Evolutionary conservation across 2,329 filamentous ascomycete species (phyloP), one percentile per base, ranked within the genome.

Genomic region (Fusarium sulawesiense): DNA sequence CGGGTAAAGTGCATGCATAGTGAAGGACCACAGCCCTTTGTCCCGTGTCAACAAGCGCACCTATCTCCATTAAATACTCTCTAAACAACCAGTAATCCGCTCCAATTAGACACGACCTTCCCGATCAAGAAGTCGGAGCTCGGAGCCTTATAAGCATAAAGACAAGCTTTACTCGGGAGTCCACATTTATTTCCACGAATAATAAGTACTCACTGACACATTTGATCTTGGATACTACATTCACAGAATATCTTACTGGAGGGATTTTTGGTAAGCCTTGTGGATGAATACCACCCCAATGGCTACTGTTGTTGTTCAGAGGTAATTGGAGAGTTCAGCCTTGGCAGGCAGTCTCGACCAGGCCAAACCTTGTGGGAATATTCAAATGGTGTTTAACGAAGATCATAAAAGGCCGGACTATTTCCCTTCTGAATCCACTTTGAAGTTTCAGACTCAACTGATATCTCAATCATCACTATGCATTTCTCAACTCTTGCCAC

Each of bases 401-500:
- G 27, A 49, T 44, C 53, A 64, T 64, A 64, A 64, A 64, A 29
- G 3, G 8, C 14, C 6, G 6, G 3, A 10, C 9, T 18, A 34
- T 58, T 41, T 32, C 56, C 16, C 18, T 11, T 29, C 4, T 3
- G 10, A 54, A n/a, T 20, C 13, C 25, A 53, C 32, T 42, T 7
- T 41, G 3, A 9, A 11, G n/a, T 41, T 20, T 53, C 34, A 42
- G 6, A 21, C 13, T 53, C 32, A 41, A 23, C 8, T 7, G 9
- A 16, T 3, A 41, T 2, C 14, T 21, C 5, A 6, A 2, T 10
- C 6, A 18, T 27, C 23, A 29, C 4, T 12, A 64, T 64, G 61
- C 21, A 64, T 16, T 58, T 64, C n/a, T 37, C 56, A 25, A 64
- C 59, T 50, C 27, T 71, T 27, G 18, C 73, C 16, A 41, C 72